Evolutionary conservation across 2,329 filamentous ascomycete species (phyloP).

Genomic region (Microsporum canis): DNA sequence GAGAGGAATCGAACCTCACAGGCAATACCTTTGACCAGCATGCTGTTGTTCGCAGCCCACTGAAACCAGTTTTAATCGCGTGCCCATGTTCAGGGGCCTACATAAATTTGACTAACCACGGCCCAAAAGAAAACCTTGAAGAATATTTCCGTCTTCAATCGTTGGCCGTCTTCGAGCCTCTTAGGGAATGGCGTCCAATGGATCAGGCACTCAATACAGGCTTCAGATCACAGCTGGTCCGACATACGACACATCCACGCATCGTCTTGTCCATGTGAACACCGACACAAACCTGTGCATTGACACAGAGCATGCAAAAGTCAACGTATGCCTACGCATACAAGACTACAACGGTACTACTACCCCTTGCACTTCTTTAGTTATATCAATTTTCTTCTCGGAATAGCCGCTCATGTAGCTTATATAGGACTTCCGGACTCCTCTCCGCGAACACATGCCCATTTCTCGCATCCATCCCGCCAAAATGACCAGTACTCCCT

Average conservation of each 20-base stretch:
- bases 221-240: slow-evolving; percentile 73
- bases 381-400: not conserved
- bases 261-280: slow-evolving; percentile 68
- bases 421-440: slow-evolving; percentile 38
- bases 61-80: not conserved
- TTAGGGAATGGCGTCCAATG: slow-evolving; percentile 9
- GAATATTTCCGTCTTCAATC: not conserved
- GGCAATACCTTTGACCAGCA: not conserved
- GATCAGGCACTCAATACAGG: slow-evolving; percentile 45
- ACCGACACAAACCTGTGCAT: slow-evolving; percentile 51
- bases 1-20: not conserved
- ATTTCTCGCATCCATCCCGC: slow-evolving; percentile 64
- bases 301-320: slow-evolving; percentile 51
- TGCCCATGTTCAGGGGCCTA: not conserved
- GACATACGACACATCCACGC: slow-evolving; percentile 59
- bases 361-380: not conserved
- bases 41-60: not conserved
- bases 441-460: slow-evolving; percentile 59
- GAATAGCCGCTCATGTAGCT: not conserved
- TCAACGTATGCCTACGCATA: slow-evolving; percentile 64
- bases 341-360: slow-evolving; percentile 43
- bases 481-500: slow-evolving; percentile 74
- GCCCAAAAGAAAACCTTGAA: not conserved
- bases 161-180: not conserved
- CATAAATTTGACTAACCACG: not conserved